These are phyloP conservation scores for Aspergillus flavus DNA, from an alignment of 2,329 filamentous ascomycete species.

Conservation along the genomic window DNA sequence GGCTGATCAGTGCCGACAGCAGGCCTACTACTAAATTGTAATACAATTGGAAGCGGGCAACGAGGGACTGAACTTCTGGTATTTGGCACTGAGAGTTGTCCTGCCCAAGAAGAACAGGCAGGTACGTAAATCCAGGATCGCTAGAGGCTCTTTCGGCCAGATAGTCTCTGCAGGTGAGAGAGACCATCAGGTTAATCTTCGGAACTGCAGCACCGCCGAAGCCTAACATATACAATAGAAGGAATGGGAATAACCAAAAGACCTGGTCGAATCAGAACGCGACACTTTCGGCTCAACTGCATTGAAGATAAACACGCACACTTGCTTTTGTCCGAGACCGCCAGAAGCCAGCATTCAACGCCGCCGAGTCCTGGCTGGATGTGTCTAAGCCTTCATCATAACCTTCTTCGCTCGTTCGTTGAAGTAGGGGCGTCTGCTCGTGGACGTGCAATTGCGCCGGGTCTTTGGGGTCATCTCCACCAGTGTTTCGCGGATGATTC, in stretches of 20 bases:
- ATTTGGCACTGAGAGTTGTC: constrained; percentile 80
- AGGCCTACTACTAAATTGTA: constrained; percentile 74
- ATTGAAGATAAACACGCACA: constrained; percentile 37
- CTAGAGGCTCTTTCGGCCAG: constrained; percentile 66
- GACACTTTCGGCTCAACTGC: not conserved
- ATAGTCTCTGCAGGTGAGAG: constrained; percentile 81
- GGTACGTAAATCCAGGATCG: constrained; percentile 62
- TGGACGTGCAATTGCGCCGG: constrained; percentile 22
- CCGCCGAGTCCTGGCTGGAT: not conserved
- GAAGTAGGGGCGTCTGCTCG: constrained; percentile 34
- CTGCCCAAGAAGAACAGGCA: constrained; percentile 66
- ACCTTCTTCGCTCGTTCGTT: not conserved
- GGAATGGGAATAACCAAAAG: constrained; percentile 80
- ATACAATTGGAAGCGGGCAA: constrained; percentile 77
- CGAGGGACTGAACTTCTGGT: constrained; percentile 74
- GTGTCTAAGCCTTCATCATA: not conserved
- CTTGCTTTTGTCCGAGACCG: constrained; percentile 51
- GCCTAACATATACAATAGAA: constrained; percentile 78
- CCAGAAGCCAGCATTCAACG: not conserved
- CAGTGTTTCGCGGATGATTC: not conserved
- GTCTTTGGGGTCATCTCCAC: constrained; percentile 15
- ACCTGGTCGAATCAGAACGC: constrained; percentile 54
- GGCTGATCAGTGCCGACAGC: constrained; percentile 77
- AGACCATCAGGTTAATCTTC: constrained; percentile 82
- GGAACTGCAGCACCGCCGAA: constrained; percentile 86